These are phyloP conservation scores for Bonia amplexicaulis DNA, from an alignment of 176 grass and related monocot genomes.

Conservation along the genomic window DNA sequence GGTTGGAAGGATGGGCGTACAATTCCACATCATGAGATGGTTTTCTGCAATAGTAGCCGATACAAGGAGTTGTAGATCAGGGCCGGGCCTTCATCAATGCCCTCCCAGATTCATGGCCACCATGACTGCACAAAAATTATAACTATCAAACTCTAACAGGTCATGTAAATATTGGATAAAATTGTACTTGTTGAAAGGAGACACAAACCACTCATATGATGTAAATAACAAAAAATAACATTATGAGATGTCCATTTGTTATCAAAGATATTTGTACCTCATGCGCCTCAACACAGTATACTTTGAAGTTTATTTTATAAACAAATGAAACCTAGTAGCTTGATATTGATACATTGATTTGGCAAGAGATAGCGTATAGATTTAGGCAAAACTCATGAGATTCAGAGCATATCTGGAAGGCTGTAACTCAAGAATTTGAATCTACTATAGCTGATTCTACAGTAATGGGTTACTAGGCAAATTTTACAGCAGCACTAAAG, in stretches of 20 bases:
- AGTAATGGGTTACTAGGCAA: background rate
- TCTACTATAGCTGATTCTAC: background rate
- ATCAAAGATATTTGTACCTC: background rate
- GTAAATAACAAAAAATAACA: constrained; percentile 18
- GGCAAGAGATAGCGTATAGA: background rate
- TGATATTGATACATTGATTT: background rate
- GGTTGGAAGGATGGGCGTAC: background rate
- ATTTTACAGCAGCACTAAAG: background rate
- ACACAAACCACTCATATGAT: background rate
- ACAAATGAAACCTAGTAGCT: background rate
- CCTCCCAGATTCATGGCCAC: background rate
- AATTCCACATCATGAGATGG: background rate
- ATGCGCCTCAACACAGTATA: background rate
- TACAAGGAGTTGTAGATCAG: background rate
- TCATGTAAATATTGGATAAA: constrained; percentile 23
- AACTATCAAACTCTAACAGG: background rate
- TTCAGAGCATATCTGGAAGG: background rate
- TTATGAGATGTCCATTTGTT: constrained; percentile 1
- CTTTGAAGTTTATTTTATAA: background rate
- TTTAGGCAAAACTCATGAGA: background rate
- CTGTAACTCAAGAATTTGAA: background rate
- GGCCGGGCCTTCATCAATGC: background rate
- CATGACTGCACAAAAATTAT: background rate
- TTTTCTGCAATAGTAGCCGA: background rate
- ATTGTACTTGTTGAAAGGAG: background rate